Base-by-base conservation (phyloP, 345 rosid species). In the Brassica carinata region DNA sequence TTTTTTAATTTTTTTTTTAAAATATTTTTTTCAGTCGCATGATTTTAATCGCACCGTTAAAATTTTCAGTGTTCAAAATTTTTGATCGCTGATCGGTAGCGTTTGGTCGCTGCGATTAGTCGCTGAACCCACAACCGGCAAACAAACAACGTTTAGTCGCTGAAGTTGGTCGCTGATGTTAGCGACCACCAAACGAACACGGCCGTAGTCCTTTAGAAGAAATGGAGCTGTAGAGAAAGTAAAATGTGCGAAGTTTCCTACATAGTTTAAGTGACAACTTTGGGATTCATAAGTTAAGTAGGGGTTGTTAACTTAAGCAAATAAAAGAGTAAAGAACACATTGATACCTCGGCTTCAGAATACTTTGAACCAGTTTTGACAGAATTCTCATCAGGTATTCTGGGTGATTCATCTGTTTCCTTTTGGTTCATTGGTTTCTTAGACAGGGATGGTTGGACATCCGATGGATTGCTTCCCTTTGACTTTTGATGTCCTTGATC, bases 321-420 rank as follows among this genome's bases (percentile, higher is more conserved):
- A 72, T 15, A 67, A 48, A 73, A 55, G 67, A 67, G 31, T 7
- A 55, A 64, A 19, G 65, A 78, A 67, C 30, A 29, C 11, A 55
- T 2, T 33, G 69, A 73, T 34, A 96, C 98, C 98, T 94, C 99
- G 14, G 85, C 66, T 65, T 94, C 97, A 15, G 84, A 65, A 71
- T 90, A 81, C 73, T 84, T 96, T 10, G 80, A 67, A 69, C 85
- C 79, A 75, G 84, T 67, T 87, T 88, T 90, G 65, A 74, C 80
- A 29, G 73, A 30, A 73, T 75, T 84, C 57, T 91, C 98, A 70
- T 90, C 98, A 67, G 71, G 51, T 36, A 64, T 70, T 85, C 78
- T 87, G 73, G 72, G 76, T 48, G 84, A 75, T 79, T 91, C 94
- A 73, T 89, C 95, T 51, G 77, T 64, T 30, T 84, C 88, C 83